Conservation (phyloP, 164 flowering plant species). For the Umbellularia californica region DNA sequence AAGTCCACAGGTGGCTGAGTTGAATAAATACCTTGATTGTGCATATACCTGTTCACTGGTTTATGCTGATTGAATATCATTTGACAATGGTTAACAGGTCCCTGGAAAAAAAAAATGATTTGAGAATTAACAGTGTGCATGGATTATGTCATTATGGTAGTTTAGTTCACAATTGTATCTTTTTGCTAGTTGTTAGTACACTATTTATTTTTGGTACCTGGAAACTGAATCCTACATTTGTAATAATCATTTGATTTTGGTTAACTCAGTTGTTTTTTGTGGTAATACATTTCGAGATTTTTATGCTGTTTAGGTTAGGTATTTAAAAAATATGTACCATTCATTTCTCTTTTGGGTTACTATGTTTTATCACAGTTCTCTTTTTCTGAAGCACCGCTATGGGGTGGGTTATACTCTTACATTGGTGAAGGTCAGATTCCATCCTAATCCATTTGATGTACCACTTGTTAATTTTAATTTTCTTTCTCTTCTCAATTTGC, state of each 20-base stretch:
- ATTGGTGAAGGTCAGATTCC: slow-evolving; percentile 71
- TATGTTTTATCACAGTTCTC: slow-evolving; percentile 55
- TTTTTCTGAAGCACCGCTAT: slow-evolving; percentile 92
- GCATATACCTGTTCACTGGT: too few relatives aligned
- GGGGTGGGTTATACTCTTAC: slow-evolving; percentile 99
- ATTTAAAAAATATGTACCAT: not conserved
- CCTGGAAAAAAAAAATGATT: not conserved
- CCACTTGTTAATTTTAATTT: not conserved
- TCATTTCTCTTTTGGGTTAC: not conserved
- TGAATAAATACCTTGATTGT: too few relatives aligned
- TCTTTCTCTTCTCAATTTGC: not conserved
- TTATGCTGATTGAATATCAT: too few relatives aligned
- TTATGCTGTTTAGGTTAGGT: not conserved
- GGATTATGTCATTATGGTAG: too few relatives aligned
- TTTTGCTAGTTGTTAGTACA: not conserved
- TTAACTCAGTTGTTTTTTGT: not conserved
- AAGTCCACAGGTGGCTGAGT: too few relatives aligned
- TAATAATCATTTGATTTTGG: too few relatives aligned
- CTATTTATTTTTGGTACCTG: not conserved
- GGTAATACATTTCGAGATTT: not conserved
- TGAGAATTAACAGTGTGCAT: not conserved
- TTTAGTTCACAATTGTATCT: not conserved
- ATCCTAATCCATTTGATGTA: not conserved
- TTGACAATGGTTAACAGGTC: too few relatives aligned
- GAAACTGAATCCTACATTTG: not conserved